phyloP scores from a whole-genome alignment of 352 stramenopile genomes.

The Pythium chondricola region DNA sequence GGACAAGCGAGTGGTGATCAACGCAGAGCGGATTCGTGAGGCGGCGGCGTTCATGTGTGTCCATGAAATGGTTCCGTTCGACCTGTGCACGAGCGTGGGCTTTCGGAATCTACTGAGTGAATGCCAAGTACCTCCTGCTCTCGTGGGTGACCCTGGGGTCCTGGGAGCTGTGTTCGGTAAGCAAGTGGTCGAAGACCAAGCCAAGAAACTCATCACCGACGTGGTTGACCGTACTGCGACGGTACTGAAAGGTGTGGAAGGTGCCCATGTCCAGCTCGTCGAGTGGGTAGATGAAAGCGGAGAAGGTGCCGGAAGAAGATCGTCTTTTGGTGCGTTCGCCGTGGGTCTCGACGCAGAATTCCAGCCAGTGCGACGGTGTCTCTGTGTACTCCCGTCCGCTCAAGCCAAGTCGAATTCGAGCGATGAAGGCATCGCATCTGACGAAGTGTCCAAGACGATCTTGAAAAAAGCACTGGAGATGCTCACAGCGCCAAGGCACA shows the following conservation, averaged over 20 bases:
- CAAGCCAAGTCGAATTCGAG: conserved; percentile 5
- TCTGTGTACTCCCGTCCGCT: conserved; percentile 38
- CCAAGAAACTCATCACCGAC: conserved; percentile 50
- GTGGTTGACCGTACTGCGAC: conserved; percentile 36
- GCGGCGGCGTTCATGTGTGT: conserved; percentile 54
- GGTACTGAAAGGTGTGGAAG: conserved; percentile 56
- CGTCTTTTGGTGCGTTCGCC: conserved; percentile 46
- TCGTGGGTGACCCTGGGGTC: conserved; percentile 32
- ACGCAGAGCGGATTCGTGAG: conserved; percentile 53
- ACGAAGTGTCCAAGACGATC: conserved; percentile 25
- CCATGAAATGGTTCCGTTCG: conserved; percentile 63
- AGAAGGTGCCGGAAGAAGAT: background rate
- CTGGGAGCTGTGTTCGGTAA: conserved; percentile 35
- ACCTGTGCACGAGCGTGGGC: conserved; percentile 50
- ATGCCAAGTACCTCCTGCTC: conserved; percentile 31
- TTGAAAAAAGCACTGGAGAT: conserved; percentile 33
- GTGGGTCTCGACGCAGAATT: conserved; percentile 65
- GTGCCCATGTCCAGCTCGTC: conserved; percentile 47
- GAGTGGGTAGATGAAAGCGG: conserved; percentile 40
- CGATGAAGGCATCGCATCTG: conserved; percentile 1
- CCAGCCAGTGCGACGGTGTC: conserved; percentile 48
- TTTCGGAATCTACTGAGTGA: conserved; percentile 55
- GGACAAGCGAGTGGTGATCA: conserved; percentile 24
- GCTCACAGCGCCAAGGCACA: conserved; percentile 32
- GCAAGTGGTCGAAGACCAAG: conserved; percentile 36